phyloP scores from a whole-genome alignment of 192 early-diverging fungal genomes.

The Backusella liffmaniae region DNA sequence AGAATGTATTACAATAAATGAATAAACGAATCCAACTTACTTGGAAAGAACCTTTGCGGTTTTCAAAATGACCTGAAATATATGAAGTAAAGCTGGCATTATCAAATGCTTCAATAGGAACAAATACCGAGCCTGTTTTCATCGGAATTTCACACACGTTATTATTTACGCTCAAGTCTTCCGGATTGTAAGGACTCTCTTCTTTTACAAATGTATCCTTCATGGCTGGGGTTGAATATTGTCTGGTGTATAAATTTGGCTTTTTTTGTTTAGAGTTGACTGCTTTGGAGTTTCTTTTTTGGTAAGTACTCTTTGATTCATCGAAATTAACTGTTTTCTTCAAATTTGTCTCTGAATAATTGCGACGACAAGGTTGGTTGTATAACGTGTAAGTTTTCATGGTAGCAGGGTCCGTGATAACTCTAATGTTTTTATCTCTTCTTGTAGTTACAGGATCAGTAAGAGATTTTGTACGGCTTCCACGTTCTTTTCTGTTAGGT shows the following conservation, averaged over 20 bases:
- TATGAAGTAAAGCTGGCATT: neutral
- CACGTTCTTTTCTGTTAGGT: neutral
- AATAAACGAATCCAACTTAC: neutral
- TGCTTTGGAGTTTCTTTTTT: neutral
- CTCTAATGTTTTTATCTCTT: neutral
- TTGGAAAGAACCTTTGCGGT: neutral
- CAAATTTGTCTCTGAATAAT: neutral
- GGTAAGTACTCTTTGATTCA: neutral
- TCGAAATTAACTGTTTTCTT: neutral
- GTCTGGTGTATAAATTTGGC: neutral
- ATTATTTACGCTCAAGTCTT: neutral
- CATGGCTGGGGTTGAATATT: neutral
- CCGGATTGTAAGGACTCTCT: neutral
- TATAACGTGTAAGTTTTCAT: neutral
- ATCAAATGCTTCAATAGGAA: neutral
- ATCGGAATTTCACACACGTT: neutral
- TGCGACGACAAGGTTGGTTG: neutral
- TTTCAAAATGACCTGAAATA: neutral
- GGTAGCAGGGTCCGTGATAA: neutral
- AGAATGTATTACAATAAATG: neutral
- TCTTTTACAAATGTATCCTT: neutral
- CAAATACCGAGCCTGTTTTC: neutral
- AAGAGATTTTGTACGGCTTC: neutral
- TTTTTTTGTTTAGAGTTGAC: neutral
- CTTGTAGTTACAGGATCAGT: neutral